These are phyloP conservation scores for Begonia fuchsioides DNA, from an alignment of 306 rosid genomes.

Conservation along the genomic window DNA sequence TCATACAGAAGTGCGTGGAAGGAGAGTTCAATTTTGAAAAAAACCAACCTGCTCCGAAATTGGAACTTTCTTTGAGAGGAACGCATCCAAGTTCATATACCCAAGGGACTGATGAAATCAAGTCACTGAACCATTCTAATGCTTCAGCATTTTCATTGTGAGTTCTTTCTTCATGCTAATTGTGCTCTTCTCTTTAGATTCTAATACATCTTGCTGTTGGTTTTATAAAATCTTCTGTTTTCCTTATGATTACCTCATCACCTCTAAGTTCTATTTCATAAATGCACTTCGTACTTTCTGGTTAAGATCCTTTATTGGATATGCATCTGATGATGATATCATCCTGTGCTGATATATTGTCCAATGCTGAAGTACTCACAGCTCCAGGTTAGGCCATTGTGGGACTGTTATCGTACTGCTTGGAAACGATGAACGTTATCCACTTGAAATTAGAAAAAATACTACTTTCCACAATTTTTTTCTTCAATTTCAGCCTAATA, in stretches of 20 bases:
- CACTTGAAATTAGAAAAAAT: neutral
- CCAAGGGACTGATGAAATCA: constrained; percentile 27
- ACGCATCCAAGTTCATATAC: constrained; percentile 16
- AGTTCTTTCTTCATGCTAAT: constrained; percentile 12
- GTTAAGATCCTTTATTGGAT: neutral
- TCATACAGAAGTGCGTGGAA: constrained; percentile 18
- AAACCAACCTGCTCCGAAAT: constrained; percentile 26
- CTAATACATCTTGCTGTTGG: neutral
- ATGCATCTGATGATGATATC: no score
- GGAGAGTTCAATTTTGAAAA: constrained; percentile 10
- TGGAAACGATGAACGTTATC: neutral
- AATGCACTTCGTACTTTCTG: no score
- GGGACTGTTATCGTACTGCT: neutral
- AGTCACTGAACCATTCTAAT: constrained; percentile 38
- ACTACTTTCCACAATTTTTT: no score
- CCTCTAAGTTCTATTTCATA: no score
- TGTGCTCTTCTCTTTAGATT: neutral
- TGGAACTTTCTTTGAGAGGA: constrained; percentile 49
- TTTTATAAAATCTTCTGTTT: no score
- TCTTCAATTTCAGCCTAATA: neutral
- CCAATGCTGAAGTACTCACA: no score
- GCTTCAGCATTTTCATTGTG: constrained; percentile 66
- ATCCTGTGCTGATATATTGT: no score
- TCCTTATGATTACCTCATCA: no score
- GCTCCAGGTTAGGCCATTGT: neutral